Evolutionary conservation across 2,329 filamentous ascomycete genomes (phyloP).

Genomic region (Stemphylium lycopersici): DNA sequence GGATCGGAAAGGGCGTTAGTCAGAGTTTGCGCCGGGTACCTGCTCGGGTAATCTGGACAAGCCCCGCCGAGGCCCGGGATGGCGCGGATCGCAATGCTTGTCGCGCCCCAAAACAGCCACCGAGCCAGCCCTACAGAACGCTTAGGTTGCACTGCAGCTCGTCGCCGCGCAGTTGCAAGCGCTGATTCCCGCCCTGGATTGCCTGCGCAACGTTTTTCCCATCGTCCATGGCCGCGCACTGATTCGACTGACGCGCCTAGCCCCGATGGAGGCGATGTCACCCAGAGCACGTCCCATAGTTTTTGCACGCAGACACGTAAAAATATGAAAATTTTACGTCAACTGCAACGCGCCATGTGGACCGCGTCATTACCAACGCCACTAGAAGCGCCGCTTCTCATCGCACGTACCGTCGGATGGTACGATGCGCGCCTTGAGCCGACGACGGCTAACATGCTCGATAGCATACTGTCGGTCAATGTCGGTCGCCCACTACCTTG

Average conservation of each 20-base stretch:
- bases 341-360: constrained; percentile 37
- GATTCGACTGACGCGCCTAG: neutral
- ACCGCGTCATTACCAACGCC: constrained; percentile 18
- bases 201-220: no score
- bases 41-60: constrained; percentile 26
- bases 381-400: neutral
- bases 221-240: neutral
- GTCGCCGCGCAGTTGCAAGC: constrained; percentile 2
- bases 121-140: constrained; percentile 14
- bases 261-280: constrained; percentile 10
- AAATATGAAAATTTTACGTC: constrained; percentile 43
- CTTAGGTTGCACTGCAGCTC: constrained; percentile 6
- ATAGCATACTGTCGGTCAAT: constrained; percentile 16
- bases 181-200: neutral
- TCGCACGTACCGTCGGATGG: constrained; percentile 13
- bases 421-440: constrained; percentile 5
- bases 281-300: constrained; percentile 27
- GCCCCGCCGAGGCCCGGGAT: constrained; percentile 26
- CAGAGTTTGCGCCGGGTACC: constrained; percentile 16
- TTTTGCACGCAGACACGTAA: constrained; percentile 15
- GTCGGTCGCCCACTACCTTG: constrained; percentile 18
- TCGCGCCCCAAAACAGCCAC: constrained; percentile 13
- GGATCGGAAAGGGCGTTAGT: constrained; percentile 15
- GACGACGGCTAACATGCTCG: constrained; percentile 5
- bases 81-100: constrained; percentile 31